Evolutionary conservation across 257 asterid species (phyloP).

Genomic region (Ligustrum vulgare): DNA sequence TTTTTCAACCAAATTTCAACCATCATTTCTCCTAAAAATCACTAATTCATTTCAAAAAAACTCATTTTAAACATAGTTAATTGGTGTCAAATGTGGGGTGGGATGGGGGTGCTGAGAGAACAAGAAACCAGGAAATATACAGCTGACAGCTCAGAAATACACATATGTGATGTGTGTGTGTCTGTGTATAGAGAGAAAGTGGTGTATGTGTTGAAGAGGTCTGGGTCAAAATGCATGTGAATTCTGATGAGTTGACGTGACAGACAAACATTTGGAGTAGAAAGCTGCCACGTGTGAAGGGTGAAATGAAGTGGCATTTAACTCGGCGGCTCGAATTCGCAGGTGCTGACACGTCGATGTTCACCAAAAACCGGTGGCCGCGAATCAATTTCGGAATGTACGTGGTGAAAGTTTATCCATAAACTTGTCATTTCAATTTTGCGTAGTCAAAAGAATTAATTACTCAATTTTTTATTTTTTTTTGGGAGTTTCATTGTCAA

Average conservation of each 20-base stretch:
- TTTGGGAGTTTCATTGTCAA: too few relatives aligned
- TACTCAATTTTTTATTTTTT: too few relatives aligned
- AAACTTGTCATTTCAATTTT: not conserved
- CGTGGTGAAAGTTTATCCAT: not conserved
- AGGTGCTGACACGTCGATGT: slow-evolving; percentile 32
- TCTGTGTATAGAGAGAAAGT: not conserved
- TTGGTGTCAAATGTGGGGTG: not conserved
- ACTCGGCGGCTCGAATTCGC: slow-evolving; percentile 43
- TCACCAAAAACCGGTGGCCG: not conserved
- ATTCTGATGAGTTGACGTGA: not conserved
- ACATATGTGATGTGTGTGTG: not conserved
- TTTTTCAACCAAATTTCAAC: too few relatives aligned
- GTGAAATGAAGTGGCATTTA: slow-evolving; percentile 37
- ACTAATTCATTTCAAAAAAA: too few relatives aligned
- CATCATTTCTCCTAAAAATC: too few relatives aligned
- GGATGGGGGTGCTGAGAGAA: not conserved
- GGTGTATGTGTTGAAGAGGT: not conserved
- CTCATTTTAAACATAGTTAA: too few relatives aligned
- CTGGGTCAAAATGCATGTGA: not conserved
- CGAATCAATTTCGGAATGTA: not conserved
- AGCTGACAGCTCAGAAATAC: not conserved
- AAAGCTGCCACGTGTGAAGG: slow-evolving; percentile 34
- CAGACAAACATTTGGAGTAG: not conserved
- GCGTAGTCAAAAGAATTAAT: too few relatives aligned
- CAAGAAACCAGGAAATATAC: not conserved